These are phyloP conservation scores for Yarrowia sp. DNA, from an alignment of 805 yeast genomes.

Conservation along the genomic window DNA sequence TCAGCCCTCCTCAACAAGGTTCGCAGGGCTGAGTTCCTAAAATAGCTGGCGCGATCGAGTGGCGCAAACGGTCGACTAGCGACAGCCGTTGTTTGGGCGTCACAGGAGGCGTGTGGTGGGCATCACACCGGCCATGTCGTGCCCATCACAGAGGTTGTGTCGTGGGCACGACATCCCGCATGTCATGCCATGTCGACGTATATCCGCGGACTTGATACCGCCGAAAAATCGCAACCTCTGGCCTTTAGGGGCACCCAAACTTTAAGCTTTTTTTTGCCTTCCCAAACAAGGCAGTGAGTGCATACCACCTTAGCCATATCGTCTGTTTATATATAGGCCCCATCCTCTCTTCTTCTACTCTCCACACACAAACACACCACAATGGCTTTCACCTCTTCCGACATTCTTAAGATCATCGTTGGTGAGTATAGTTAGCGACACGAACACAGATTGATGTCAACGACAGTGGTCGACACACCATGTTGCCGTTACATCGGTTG, in stretches of 20 bases:
- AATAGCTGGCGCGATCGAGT: not conserved
- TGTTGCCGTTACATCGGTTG: no score
- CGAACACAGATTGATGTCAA: no score
- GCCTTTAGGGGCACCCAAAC: not conserved
- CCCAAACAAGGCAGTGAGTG: slow-evolving; percentile 20
- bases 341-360: not conserved
- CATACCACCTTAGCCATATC: slow-evolving; percentile 13
- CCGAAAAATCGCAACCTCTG: slow-evolving; percentile 9
- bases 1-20: slow-evolving; percentile 18
- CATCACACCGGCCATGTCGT: not conserved
- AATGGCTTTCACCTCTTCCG: slow-evolving; percentile 55
- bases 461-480: no score
- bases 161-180: not conserved
- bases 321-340: slow-evolving; percentile 13
- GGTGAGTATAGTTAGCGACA: slow-evolving; percentile 34
- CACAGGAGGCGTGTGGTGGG: not conserved
- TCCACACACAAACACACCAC: slow-evolving; percentile 3
- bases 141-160: not conserved
- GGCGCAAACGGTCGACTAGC: no score
- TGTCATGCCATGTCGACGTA: not conserved
- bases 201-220: slow-evolving; percentile 15
- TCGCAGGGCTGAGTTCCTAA: slow-evolving; percentile 15
- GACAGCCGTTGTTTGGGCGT: no score
- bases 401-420: slow-evolving; percentile 51
- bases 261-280: not conserved